Base-by-base conservation (phyloP, 2,329 filamentous ascomycete species). In the Aspergillus fijiensis region DNA sequence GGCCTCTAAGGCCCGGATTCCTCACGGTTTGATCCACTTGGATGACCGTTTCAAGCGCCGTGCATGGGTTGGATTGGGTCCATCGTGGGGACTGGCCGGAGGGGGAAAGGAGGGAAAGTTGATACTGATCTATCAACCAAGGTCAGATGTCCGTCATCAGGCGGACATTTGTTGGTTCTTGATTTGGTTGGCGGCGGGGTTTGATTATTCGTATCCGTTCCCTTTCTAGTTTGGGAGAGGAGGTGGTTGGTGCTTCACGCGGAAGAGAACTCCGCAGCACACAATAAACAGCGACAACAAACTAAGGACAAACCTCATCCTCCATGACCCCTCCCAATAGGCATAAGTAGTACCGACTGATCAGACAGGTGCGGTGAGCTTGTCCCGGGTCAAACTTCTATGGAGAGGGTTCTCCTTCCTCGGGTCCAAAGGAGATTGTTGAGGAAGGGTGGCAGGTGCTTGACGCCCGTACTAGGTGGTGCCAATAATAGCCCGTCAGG, bases 21-120 rank as follows among this genome's bases (percentile, higher is more conserved):
- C 51, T 52, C 51, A 52, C 39, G 51, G 51, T 31, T 33, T 39
- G 52, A 55, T 55, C 52, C 52, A 55, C 52, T 47, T 45, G 16
- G 52, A 47, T 47, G 23, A 31, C 52, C 52, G 25, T 39, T 55
- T 55, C 45, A 27, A 55, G 52, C 52, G 52, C 23, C 52, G 39
- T 55, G 52, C 52, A 55, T 47, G 39, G 52, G 39, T 55, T 45
- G 33, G 51, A 29, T n/a, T 27, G 29, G 35, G 21, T 47, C 29
- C 33, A 35, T 45, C 35, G 25, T 54, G 14, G 31, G 27, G 51
- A 29, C 33, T 27, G 51, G 51, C 9, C n/a, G 27, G 39, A 47
- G 31, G 47, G 21, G 27, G 25, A 27, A 27, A n/a, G 7, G 33
- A 52, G 31, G 25, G 35, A 25, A 54, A 31, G 21, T 54, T 33